Evolutionary conservation across 2,329 filamentous ascomycete species (phyloP).

Genomic region (Fusarium lyarnte): DNA sequence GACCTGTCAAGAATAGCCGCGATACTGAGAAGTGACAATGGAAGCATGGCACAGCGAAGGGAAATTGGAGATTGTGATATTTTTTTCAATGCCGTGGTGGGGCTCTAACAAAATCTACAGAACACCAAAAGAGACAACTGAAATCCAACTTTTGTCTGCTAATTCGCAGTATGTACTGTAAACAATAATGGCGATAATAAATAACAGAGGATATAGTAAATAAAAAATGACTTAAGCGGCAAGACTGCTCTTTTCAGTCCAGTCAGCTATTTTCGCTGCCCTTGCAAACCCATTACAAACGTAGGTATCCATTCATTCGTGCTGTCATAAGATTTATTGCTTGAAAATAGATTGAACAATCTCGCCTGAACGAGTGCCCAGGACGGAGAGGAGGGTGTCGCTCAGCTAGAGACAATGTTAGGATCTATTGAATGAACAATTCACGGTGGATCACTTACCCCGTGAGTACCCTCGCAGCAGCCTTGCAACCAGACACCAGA

Average conservation of each 20-base stretch:
- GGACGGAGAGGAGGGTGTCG: conserved; percentile 82
- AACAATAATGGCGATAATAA: conserved; percentile 5
- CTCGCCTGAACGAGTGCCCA: conserved; percentile 79
- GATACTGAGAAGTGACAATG: neutral
- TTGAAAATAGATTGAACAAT: conserved; percentile 79
- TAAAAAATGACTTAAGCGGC: conserved; percentile 15
- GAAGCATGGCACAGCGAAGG: neutral
- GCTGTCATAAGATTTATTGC: conserved; percentile 39
- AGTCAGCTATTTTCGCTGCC: conserved; percentile 39
- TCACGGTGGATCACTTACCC: conserved; percentile 68
- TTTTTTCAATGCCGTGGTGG: conserved; percentile 5
- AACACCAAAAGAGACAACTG: conserved; percentile 12
- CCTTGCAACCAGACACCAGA: conserved; percentile 93
- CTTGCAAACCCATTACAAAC: conserved; percentile 37
- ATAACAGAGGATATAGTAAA: conserved; percentile 26
- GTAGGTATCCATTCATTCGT: conserved; percentile 33
- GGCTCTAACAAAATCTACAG: conserved; percentile 29
- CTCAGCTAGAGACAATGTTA: conserved; percentile 65
- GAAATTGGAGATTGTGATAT: neutral
- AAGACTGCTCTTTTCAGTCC: conserved; percentile 23
- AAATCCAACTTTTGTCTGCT: conserved; percentile 15
- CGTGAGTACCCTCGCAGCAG: conserved; percentile 92
- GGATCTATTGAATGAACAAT: conserved; percentile 10
- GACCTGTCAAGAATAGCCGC: neutral
- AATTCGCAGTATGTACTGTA: conserved; percentile 15